Conservation (phyloP, 306 rosid species). For the Begonia peltatifolia region DNA sequence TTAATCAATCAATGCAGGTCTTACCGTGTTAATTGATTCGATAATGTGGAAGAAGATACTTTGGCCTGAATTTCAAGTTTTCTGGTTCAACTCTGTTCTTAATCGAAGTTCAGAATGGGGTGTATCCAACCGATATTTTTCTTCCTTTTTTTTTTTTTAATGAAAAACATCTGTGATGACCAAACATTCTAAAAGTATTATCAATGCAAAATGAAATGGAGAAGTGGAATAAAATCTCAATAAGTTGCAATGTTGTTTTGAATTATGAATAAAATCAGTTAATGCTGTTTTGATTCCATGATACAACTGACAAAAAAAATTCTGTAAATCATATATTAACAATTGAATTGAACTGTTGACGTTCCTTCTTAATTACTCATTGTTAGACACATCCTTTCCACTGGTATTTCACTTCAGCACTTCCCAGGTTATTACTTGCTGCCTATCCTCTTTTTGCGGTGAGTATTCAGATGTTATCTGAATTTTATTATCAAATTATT, state of each 20-base stretch:
- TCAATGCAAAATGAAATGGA: no score
- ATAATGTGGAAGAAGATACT: slow-evolving; percentile 68
- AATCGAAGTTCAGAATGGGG: slow-evolving; percentile 98
- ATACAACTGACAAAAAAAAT: no score
- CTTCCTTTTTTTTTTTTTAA: no score
- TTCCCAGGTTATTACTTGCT: slow-evolving; percentile 80
- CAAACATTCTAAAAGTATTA: no score
- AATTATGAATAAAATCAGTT: no score
- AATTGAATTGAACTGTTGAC: slow-evolving; percentile 1
- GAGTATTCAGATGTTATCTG: slow-evolving; percentile 10
- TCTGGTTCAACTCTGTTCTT: slow-evolving; percentile 89
- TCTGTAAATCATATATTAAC: no score
- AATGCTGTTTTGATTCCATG: no score
- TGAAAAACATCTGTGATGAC: no score
- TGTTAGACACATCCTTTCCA: slow-evolving; percentile 65
- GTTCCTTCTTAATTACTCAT: slow-evolving; percentile 29
- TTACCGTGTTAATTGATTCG: slow-evolving; percentile 70
- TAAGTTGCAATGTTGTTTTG: no score
- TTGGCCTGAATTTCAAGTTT: slow-evolving; percentile 98
- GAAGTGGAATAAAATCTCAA: no score
- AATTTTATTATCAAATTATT: no score
- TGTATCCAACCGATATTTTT: slow-evolving; percentile 38
- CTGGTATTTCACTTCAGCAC: slow-evolving; percentile 94
- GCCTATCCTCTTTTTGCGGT: slow-evolving; percentile 91
- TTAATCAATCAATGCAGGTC: slow-evolving; percentile 27